These are phyloP conservation scores for Bolboschoenoplectus hybrid DNA, from an alignment of 202 grass and related monocot species.

Conservation along the genomic window DNA sequence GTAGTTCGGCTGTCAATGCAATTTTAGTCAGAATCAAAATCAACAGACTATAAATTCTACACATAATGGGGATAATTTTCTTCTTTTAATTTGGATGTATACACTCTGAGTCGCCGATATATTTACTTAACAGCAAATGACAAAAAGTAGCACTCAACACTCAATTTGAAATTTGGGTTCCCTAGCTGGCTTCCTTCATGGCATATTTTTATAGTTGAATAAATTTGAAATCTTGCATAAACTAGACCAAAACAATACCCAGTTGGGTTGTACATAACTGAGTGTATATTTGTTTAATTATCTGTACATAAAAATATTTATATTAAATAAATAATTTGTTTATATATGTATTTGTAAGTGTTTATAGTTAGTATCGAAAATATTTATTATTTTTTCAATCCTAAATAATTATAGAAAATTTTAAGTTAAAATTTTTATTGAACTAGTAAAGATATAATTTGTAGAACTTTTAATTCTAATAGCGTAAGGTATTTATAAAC, in stretches of 20 bases:
- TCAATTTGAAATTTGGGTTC: not conserved
- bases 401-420: no score
- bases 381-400: no score
- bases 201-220: not conserved
- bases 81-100: not conserved
- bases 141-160: not conserved
- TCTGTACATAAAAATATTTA: no score
- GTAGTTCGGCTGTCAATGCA: not conserved
- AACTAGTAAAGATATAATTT: no score
- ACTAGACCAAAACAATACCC: not conserved
- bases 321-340: no score
- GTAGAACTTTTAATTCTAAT: no score
- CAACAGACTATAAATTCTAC: not conserved
- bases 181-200: not conserved
- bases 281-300: not conserved
- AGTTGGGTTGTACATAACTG: not conserved
- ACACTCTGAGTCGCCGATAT: not conserved
- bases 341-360: no score
- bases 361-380: no score
- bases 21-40: constrained; percentile 14
- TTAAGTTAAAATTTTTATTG: no score
- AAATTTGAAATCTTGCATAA: not conserved
- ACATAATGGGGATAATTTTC: not conserved
- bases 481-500: no score
- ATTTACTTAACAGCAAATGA: not conserved